phyloP scores from a whole-genome alignment of 176 grass and related monocot species.

The Canna indica region DNA sequence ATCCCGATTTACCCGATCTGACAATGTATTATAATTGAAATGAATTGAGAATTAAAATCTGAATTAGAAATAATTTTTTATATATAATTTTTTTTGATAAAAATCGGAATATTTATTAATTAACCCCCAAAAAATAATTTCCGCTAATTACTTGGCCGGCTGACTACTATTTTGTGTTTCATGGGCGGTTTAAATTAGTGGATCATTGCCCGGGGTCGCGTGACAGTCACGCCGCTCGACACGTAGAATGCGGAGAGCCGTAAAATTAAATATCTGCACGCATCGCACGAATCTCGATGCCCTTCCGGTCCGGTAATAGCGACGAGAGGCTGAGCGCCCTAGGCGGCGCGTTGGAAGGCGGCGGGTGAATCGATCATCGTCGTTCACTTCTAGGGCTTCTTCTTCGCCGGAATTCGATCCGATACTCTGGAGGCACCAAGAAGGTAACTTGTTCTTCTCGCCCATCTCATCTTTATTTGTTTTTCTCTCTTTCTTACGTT shows the following conservation, averaged over 20 bases:
- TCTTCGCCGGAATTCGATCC: background rate
- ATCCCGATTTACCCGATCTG: too few relatives aligned
- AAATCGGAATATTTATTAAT: too few relatives aligned
- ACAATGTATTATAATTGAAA: too few relatives aligned
- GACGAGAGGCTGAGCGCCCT: background rate
- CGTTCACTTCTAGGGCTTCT: background rate
- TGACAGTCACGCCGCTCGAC: too few relatives aligned
- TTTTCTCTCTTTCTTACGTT: background rate
- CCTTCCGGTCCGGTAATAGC: background rate
- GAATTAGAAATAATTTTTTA: too few relatives aligned
- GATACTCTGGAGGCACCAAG: background rate
- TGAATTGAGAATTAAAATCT: too few relatives aligned
- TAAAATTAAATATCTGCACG: background rate
- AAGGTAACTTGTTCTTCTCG: background rate
- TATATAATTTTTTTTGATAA: too few relatives aligned
- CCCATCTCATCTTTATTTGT: background rate
- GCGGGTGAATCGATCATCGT: background rate
- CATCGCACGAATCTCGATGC: background rate
- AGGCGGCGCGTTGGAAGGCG: background rate
- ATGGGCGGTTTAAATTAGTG: too few relatives aligned
- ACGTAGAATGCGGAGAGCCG: background rate
- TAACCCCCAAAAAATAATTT: too few relatives aligned
- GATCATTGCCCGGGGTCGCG: too few relatives aligned
- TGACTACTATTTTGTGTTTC: too few relatives aligned
- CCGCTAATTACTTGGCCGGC: too few relatives aligned